Percentiles rank a stretch among this genome's conserved stretches.
Evolutionary conservation across 2,329 filamentous ascomycete species (phyloP).

Genomic region (Calonectria honghensis): DNA sequence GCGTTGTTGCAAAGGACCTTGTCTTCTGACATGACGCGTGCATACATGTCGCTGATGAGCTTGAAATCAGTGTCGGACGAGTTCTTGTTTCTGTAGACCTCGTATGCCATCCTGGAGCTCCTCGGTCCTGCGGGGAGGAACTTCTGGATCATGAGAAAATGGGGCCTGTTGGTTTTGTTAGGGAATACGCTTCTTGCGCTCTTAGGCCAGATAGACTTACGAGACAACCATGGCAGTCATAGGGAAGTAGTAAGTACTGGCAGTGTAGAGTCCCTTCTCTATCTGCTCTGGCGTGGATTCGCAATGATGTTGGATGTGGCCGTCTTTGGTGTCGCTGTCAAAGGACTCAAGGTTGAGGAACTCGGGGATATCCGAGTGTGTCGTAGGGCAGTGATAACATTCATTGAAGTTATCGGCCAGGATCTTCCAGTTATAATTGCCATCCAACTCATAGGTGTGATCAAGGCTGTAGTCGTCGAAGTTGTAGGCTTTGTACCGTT

Average conservation of each 20-base stretch:
- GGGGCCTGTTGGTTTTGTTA: slow-evolving; percentile 3
- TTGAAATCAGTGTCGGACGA: slow-evolving; percentile 8
- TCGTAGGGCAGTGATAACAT: slow-evolving; percentile 63
- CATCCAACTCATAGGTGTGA: slow-evolving; percentile 72
- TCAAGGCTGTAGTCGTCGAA: slow-evolving; percentile 73
- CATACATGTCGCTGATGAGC: slow-evolving; percentile 21
- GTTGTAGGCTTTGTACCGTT: slow-evolving; percentile 65
- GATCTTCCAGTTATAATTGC: slow-evolving; percentile 75
- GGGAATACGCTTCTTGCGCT: background rate
- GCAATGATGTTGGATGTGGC: slow-evolving; percentile 38
- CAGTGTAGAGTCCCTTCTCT: slow-evolving; percentile 38
- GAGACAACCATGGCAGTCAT: slow-evolving; percentile 48
- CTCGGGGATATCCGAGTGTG: slow-evolving; percentile 33
- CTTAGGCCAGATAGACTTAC: slow-evolving; percentile 40
- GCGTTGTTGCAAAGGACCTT: slow-evolving; percentile 28
- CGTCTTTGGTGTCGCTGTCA: slow-evolving; percentile 34
- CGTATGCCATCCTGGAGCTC: slow-evolving; percentile 8
- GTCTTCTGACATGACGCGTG: slow-evolving; percentile 22
- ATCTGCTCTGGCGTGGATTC: slow-evolving; percentile 30
- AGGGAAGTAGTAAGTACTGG: slow-evolving; percentile 51
- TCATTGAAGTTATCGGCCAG: slow-evolving; percentile 79
- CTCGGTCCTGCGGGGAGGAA: background rate
- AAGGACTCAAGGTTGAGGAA: slow-evolving; percentile 17
- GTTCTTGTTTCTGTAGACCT: slow-evolving; percentile 2
- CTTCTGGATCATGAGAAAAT: slow-evolving; percentile 12